These are phyloP conservation scores for Leishmania mexicana DNA, from an alignment of 208 protist species.

Conservation along the genomic window DNA sequence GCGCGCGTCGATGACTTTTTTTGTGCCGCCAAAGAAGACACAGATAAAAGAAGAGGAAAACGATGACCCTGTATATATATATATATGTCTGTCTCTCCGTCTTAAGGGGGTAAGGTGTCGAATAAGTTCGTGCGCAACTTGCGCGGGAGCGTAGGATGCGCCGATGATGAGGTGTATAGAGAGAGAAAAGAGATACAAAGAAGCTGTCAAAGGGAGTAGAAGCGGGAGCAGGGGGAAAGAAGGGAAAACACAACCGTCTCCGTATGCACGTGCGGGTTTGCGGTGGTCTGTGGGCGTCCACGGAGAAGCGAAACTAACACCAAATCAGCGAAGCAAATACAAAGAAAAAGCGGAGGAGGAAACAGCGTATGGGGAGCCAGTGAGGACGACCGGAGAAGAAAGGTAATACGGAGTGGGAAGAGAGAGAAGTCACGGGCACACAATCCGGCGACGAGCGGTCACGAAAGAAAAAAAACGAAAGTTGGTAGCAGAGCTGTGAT, in stretches of 20 bases:
- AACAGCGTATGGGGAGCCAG: neutral
- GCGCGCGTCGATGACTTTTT: neutral
- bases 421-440: neutral
- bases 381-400: neutral
- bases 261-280: neutral
- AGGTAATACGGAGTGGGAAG: neutral
- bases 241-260: neutral
- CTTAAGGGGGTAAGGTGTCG: neutral
- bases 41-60: neutral
- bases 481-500: neutral
- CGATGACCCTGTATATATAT: neutral
- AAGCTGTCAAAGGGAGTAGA: neutral
- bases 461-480: neutral
- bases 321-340: neutral
- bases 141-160: neutral
- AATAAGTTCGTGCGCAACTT: neutral
- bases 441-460: neutral
- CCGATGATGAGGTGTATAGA: constrained; percentile 5
- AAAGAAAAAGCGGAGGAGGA: neutral
- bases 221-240: neutral
- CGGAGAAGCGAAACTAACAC: neutral
- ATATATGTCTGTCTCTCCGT: neutral
- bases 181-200: neutral
- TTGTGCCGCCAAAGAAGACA: neutral
- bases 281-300: neutral